phyloP scores from a whole-genome alignment of 1,284 basidiomycete genomes.

The Rhizoctonia solani region DNA sequence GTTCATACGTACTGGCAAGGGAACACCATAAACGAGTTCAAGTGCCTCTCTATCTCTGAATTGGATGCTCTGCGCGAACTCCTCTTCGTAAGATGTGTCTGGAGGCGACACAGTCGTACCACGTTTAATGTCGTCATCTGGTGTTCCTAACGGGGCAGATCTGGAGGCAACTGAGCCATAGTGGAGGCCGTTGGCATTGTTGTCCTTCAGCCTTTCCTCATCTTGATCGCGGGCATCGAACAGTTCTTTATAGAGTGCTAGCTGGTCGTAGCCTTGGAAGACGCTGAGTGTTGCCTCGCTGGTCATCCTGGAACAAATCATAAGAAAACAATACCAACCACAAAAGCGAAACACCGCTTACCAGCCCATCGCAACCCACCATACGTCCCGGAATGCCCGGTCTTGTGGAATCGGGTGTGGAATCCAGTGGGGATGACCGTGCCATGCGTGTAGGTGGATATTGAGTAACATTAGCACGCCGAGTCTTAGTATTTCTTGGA shows the following conservation, averaged over 20 bases:
- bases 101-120: slow-evolving; percentile 6
- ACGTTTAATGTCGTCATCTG: slow-evolving; percentile 12
- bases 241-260: slow-evolving; percentile 28
- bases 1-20: slow-evolving; percentile 62
- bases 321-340: not conserved
- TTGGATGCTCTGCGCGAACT: slow-evolving; percentile 64
- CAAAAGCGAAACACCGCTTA: not conserved
- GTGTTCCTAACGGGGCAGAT: not conserved
- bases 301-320: slow-evolving; percentile 46
- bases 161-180: slow-evolving; percentile 1
- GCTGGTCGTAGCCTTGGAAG: slow-evolving; percentile 66
- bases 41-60: slow-evolving; percentile 48
- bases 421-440: slow-evolving; percentile 51
- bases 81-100: slow-evolving; percentile 40
- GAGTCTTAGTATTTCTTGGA: slow-evolving; percentile 34
- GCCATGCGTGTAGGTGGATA: slow-evolving; percentile 40
- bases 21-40: slow-evolving; percentile 72
- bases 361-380: slow-evolving; percentile 76
- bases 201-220: slow-evolving; percentile 24
- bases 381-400: slow-evolving; percentile 63
- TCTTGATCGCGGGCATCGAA: slow-evolving; percentile 28
- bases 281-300: slow-evolving; percentile 66
- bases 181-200: not conserved
- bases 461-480: slow-evolving; percentile 35
- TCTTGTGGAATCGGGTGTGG: slow-evolving; percentile 53